Evolutionary conservation across 345 rosid species (phyloP).

Genomic region (Geranium rotundifolium): DNA sequence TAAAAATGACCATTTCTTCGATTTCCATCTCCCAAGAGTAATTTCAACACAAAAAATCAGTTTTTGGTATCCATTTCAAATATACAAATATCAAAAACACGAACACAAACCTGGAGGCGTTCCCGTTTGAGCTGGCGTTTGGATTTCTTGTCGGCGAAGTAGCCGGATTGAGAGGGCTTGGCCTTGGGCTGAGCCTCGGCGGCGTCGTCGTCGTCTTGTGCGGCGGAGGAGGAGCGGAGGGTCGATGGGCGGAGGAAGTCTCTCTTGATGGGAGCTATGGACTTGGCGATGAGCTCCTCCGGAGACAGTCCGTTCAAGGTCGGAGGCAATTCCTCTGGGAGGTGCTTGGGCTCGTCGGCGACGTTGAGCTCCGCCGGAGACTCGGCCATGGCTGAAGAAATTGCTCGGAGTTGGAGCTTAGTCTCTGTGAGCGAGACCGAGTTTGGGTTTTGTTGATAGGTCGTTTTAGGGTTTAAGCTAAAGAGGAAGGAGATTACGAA

Average conservation of each 20-base stretch:
- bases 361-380: not conserved
- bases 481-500: no score
- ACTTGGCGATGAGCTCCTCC: slow-evolving; percentile 63
- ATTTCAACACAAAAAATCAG: not conserved
- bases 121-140: slow-evolving; percentile 92
- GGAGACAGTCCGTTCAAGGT: slow-evolving; percentile 30
- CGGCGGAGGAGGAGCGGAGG: slow-evolving; percentile 17
- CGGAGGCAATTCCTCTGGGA: slow-evolving; percentile 5
- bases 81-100: not conserved
- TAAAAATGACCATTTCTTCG: not conserved
- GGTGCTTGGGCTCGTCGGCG: not conserved
- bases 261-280: slow-evolving; percentile 68
- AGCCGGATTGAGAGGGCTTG: slow-evolving; percentile 16
- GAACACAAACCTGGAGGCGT: slow-evolving; percentile 42
- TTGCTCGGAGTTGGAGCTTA: no score
- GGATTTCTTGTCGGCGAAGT: slow-evolving; percentile 73
- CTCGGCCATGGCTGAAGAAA: not conserved
- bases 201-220: slow-evolving; percentile 22
- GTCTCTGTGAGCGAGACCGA: not conserved
- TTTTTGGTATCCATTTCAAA: not conserved
- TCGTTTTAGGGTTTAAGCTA: not conserved
- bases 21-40: no score
- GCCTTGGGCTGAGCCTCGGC: slow-evolving; percentile 11
- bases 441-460: not conserved
- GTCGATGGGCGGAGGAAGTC: slow-evolving; percentile 71